Conservation (phyloP, 148 eudicot species). For the Hydrangea macrophylla region DNA sequence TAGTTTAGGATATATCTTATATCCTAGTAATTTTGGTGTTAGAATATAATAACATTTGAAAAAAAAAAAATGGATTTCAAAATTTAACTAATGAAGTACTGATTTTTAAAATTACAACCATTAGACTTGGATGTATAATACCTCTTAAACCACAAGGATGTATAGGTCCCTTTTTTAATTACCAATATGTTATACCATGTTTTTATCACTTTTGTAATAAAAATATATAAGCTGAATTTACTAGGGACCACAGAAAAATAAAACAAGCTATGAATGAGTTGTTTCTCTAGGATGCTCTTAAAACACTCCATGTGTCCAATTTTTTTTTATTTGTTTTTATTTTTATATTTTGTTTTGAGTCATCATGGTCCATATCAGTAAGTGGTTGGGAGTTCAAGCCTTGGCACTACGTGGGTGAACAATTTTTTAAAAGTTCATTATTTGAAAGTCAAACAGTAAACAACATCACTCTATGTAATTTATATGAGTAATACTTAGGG, state of each 20-base stretch:
- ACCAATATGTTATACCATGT: not conserved
- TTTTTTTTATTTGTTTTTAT: too few relatives aligned
- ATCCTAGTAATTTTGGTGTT: too few relatives aligned
- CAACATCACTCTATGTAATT: not conserved
- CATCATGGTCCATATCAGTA: too few relatives aligned
- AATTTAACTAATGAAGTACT: too few relatives aligned
- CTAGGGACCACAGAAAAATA: not conserved
- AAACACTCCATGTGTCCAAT: not conserved
- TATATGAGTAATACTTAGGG: not conserved
- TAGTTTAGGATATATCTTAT: too few relatives aligned
- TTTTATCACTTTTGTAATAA: not conserved
- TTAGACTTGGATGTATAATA: not conserved
- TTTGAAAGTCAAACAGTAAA: not conserved
- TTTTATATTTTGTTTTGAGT: too few relatives aligned
- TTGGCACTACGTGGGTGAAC: not conserved
- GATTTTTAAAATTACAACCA: too few relatives aligned
- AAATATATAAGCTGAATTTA: not conserved
- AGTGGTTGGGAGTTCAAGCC: not conserved
- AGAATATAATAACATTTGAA: too few relatives aligned
- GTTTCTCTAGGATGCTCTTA: not conserved
- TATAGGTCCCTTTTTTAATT: not conserved
- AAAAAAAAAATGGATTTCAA: too few relatives aligned
- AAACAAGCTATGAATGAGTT: not conserved
- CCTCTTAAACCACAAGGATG: not conserved
- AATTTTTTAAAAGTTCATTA: too few relatives aligned